Base-by-base conservation (phyloP, 2,329 filamentous ascomycete species). In the Talaromyces piceae region DNA sequence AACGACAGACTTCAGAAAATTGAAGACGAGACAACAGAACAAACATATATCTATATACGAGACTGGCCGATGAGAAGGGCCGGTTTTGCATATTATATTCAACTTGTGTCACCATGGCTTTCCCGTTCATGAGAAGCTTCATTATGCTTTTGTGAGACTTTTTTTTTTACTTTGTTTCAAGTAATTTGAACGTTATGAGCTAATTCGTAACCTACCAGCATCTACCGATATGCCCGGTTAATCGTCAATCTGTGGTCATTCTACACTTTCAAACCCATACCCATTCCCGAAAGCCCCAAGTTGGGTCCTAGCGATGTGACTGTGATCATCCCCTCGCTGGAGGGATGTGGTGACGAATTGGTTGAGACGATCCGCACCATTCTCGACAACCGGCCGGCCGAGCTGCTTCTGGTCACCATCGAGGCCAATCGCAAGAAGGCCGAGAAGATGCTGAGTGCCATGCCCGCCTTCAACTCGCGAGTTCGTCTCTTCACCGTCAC, bases 261-360 rank as follows among this genome's bases (percentile, higher is more conserved):
- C 67, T 93, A 88, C 87, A 77, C 77, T 9, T 95, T 95, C 74
- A 87, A 83, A 69, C 90, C 91, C 23, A 87, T 90, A 56, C 87
- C 87, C 39, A 86, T 91, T 50, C 86, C 89, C 37, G 81, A 82
- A 53, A 87, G 89, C 56, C 89, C 91, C n/a, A 83, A 77, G 41
- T 84, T 90, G 66, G 88, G 83, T 25, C 80, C 83, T 28, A 74
- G 87, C 59, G 88, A 97, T 79, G 90, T 95, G 62, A 95, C 91
- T 5, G 89, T 96, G 57, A 88, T 97, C 61, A 87, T 96, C 55
- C 91, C 91, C 6, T 94, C 91, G 9, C 90, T 97, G 57, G 88
- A 94, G 64, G 88, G 90, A 54, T 84, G 83, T 56, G 89, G 91
- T 54, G 84, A 90, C 61, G 88, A 94, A 64, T 77, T 97, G 55